Evolutionary conservation across 805 yeast genomes (phyloP).

Genomic region (Saccharomycopsis guyanensis): DNA sequence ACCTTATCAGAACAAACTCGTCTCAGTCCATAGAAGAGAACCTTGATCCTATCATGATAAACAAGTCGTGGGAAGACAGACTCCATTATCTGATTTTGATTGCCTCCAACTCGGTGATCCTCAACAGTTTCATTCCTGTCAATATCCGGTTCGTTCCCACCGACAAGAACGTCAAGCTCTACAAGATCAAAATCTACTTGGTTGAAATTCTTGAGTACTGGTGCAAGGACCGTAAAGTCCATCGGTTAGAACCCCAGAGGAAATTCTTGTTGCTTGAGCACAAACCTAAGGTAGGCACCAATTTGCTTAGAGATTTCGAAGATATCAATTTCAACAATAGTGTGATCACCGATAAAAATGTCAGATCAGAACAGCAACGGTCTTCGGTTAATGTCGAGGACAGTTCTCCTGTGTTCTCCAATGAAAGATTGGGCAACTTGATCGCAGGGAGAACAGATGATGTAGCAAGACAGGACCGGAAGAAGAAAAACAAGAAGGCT

Average conservation of each 20-base stretch:
- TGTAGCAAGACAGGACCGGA: neutral
- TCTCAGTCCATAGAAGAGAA: slow-evolving; percentile 77
- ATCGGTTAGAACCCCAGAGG: slow-evolving; percentile 83
- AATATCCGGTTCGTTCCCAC: slow-evolving; percentile 79
- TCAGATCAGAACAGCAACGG: neutral
- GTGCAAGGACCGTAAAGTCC: slow-evolving; percentile 79
- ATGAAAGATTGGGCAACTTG: neutral
- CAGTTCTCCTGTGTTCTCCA: neutral
- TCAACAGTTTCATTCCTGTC: slow-evolving; percentile 78
- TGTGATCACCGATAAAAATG: slow-evolving; percentile 19
- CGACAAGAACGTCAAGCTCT: slow-evolving; percentile 72
- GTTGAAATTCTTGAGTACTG: slow-evolving; percentile 90
- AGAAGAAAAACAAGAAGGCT: slow-evolving; percentile 1
- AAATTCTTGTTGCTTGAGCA: slow-evolving; percentile 78
- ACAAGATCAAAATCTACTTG: slow-evolving; percentile 74
- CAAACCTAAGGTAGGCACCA: slow-evolving; percentile 46
- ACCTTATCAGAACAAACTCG: slow-evolving; percentile 66
- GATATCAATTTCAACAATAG: slow-evolving; percentile 27
- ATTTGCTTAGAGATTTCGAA: slow-evolving; percentile 37
- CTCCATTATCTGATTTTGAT: slow-evolving; percentile 83
- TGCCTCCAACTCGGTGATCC: slow-evolving; percentile 80
- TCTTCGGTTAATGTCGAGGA: slow-evolving; percentile 1
- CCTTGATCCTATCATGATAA: slow-evolving; percentile 79
- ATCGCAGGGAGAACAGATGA: neutral
- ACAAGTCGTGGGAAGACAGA: slow-evolving; percentile 91